These are phyloP conservation scores for Tylopilus sp. DNA, from an alignment of 768 basidiomycete genomes.

Conservation along the genomic window DNA sequence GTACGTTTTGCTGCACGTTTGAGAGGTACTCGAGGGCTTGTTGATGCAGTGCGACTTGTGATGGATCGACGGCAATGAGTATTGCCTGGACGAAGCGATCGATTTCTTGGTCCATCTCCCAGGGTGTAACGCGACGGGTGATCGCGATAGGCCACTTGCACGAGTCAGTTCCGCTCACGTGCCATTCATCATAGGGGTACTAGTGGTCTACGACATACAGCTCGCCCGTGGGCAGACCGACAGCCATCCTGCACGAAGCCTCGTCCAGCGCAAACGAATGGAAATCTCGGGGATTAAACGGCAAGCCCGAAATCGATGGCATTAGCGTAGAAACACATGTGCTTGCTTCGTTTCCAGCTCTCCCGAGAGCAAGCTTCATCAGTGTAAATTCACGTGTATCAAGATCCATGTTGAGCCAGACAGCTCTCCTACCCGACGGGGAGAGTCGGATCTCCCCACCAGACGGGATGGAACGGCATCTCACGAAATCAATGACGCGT, in stretches of 20 bases:
- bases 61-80: conserved; percentile 80
- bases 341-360: conserved; percentile 1
- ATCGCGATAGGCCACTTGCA: too few relatives aligned
- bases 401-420: conserved; percentile 14
- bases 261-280: conserved; percentile 55
- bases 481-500: background rate
- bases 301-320: conserved; percentile 45
- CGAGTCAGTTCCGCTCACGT: conserved; percentile 25
- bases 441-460: conserved; percentile 15
- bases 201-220: conserved; percentile 44
- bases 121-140: too few relatives aligned
- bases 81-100: conserved; percentile 82
- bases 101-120: conserved; percentile 77
- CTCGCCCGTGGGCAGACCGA: conserved; percentile 52
- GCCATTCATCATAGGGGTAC: conserved; percentile 23
- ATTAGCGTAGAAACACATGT: conserved; percentile 35
- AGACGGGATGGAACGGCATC: conserved; percentile 10
- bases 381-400: conserved; percentile 40
- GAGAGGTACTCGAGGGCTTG: conserved; percentile 85
- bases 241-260: conserved; percentile 46
- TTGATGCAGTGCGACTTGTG: conserved; percentile 67
- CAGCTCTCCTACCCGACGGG: conserved; percentile 17
- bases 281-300: conserved; percentile 46
- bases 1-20: conserved; percentile 70
- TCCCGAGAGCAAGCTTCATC: conserved; percentile 46